Conservation (phyloP, 768 basidiomycete species). For the Daedaleopsis nitida region DNA sequence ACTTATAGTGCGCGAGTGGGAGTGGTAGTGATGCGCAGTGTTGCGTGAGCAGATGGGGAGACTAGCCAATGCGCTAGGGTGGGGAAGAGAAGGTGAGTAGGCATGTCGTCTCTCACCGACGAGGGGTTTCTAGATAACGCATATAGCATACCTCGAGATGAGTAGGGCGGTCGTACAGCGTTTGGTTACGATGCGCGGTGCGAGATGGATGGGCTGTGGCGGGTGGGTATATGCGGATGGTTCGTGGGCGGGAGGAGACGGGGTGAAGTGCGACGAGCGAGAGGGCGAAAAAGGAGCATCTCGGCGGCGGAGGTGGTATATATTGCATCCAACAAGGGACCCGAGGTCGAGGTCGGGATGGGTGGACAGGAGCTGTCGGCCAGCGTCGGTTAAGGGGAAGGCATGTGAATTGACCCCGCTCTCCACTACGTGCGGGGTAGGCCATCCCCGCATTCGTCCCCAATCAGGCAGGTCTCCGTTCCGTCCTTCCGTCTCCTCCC, state of each 20-base stretch:
- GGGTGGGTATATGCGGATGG: neutral
- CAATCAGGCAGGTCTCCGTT: neutral
- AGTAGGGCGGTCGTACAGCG: too few relatives aligned
- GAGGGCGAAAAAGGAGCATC: neutral
- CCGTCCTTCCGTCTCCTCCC: slow-evolving; percentile 3
- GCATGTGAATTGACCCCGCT: slow-evolving; percentile 11
- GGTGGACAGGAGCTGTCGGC: neutral
- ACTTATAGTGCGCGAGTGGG: neutral
- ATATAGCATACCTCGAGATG: too few relatives aligned
- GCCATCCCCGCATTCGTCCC: neutral
- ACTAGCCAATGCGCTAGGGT: neutral
- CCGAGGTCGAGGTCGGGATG: neutral
- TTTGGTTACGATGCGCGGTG: too few relatives aligned
- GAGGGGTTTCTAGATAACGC: too few relatives aligned
- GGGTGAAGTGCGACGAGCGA: neutral
- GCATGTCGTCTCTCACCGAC: neutral
- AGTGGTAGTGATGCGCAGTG: neutral
- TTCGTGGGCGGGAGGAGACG: neutral
- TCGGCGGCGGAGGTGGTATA: neutral
- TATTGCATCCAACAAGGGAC: neutral
- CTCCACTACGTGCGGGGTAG: neutral
- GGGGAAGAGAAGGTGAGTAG: neutral
- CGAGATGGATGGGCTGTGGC: neutral
- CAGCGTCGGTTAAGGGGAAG: too few relatives aligned
- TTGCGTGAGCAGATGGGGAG: neutral